Conservation (phyloP, 106 monocot genomes). For the Narthecium ossifragum region DNA sequence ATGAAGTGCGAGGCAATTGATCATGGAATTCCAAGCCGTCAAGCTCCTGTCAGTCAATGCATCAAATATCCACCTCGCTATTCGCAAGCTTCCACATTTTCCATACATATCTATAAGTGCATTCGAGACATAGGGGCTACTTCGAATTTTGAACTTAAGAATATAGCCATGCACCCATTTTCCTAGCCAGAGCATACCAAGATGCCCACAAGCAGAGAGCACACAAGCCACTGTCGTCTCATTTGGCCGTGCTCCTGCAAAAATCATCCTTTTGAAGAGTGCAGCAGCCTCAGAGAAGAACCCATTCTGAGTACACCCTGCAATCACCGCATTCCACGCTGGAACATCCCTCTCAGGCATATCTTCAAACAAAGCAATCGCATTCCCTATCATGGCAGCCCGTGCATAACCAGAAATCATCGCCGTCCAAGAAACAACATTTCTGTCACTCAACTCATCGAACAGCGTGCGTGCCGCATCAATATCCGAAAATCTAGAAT, state of each 20-base stretch:
- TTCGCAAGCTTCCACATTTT: conserved; percentile 75
- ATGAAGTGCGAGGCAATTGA: conserved; percentile 86
- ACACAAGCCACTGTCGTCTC: conserved; percentile 55
- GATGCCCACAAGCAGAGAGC: conserved; percentile 75
- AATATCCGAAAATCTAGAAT: conserved; percentile 50
- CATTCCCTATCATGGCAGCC: conserved; percentile 51
- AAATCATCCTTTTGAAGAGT: conserved; percentile 53
- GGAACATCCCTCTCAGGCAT: conserved; percentile 85
- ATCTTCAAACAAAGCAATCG: conserved; percentile 55
- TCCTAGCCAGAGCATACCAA: conserved; percentile 68
- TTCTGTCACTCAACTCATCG: conserved; percentile 50
- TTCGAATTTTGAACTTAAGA: conserved; percentile 22
- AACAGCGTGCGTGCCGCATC: conserved; percentile 50
- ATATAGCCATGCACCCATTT: conserved; percentile 63
- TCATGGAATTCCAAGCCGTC: conserved; percentile 87
- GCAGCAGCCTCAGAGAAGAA: conserved; percentile 50
- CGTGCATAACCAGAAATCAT: conserved; percentile 64
- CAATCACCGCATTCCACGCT: conserved; percentile 78
- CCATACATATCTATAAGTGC: conserved; percentile 90
- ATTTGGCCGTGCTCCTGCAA: conserved; percentile 34
- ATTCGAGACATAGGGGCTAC: conserved; percentile 55
- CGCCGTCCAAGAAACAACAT: conserved; percentile 80
- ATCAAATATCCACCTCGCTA: conserved; percentile 52
- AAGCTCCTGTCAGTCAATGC: conserved; percentile 31
- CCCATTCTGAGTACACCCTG: conserved; percentile 81